These are phyloP conservation scores for Phaeodactylum tricornutum DNA, from an alignment of 108 stramenopile species.

Conservation along the genomic window DNA sequence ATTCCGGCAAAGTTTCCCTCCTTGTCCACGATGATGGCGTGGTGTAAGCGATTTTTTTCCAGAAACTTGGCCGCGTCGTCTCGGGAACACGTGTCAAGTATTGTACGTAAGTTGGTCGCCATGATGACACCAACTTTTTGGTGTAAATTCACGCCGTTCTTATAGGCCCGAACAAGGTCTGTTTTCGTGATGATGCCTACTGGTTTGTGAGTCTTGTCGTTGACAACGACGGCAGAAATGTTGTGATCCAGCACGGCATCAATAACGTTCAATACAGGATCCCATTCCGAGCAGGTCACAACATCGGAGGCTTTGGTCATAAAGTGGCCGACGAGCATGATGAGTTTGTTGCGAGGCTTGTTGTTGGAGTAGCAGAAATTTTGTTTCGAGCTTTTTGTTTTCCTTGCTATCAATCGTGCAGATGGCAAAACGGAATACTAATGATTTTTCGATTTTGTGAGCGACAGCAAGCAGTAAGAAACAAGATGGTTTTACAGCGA, in stretches of 20 bases:
- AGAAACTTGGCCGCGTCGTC: constrained; percentile 39
- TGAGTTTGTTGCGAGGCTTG: no score
- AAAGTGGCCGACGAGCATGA: constrained; percentile 39
- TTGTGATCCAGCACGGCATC: constrained; percentile 27
- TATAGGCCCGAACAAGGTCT: constrained; percentile 41
- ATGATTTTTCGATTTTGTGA: no score
- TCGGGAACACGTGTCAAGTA: constrained; percentile 11
- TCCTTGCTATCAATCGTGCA: no score
- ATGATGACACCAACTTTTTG: constrained; percentile 36
- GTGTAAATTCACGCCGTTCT: constrained; percentile 7
- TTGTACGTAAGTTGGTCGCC: constrained; percentile 10
- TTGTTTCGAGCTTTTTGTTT: no score
- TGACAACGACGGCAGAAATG: constrained; percentile 32
- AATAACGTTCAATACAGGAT: constrained; percentile 28
- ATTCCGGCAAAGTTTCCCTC: constrained; percentile 30
- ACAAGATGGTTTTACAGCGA: no score
- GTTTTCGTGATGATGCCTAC: constrained; percentile 49
- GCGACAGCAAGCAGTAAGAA: no score
- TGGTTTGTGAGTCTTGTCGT: constrained; percentile 14
- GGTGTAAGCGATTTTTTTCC: constrained; percentile 33
- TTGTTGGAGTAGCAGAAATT: no score
- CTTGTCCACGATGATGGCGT: constrained; percentile 36
- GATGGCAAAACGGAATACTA: constrained; percentile 39
- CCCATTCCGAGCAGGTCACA: constrained; percentile 23
- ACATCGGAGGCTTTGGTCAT: constrained; percentile 39